Base-by-base conservation (phyloP, 2,329 filamentous ascomycete genomes). In the Colletotrichum karsti region DNA sequence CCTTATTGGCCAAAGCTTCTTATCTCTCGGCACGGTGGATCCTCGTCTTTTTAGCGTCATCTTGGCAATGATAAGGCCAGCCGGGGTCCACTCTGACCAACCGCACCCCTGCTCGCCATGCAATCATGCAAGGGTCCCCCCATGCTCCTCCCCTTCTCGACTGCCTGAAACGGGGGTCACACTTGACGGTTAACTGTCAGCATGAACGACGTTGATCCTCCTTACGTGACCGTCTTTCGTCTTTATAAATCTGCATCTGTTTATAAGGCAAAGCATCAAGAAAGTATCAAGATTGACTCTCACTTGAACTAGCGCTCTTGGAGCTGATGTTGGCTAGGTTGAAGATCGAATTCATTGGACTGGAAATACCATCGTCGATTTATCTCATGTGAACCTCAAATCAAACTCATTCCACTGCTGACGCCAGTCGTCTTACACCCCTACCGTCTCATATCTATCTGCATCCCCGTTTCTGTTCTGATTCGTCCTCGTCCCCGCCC, bases 31-130 rank as follows among this genome's bases (percentile, higher is more conserved):
- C 26, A 63, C 9, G n/a, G 41, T 41, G 64, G 64, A 37, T 6
- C 28, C 5, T 1, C 4, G n/a, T 20, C 5, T 4, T 15, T 13
- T 2, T 64, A 60, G 64, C 58, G 41, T 6, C n/a, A 13, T 26
- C 67, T 70, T 70, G 67, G 67, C 59, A 57, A 28, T 68, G 67
- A 70, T 64, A 70, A 68, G 64, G 67, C 63, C 18, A 26, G 51
- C 33, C 44, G 59, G 64, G 65, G 35, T 39, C 64, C 44, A 35
- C 30, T 41, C 20, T 28, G 28, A 37, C 26, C 20, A 50, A 41
- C 54, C 54, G 12, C 9, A 20, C 12, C 62, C 46, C 22, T 53
- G 46, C n/a, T 28, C 33, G 24, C 39, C 37, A 33, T 48, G 44
- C 56, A 42, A 39, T 51, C 35, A 37, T 48, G 44, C 56, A 55